Conservation (phyloP, 495 filamentous ascomycete genomes). For the Hyaloscypha hepaticicola region DNA sequence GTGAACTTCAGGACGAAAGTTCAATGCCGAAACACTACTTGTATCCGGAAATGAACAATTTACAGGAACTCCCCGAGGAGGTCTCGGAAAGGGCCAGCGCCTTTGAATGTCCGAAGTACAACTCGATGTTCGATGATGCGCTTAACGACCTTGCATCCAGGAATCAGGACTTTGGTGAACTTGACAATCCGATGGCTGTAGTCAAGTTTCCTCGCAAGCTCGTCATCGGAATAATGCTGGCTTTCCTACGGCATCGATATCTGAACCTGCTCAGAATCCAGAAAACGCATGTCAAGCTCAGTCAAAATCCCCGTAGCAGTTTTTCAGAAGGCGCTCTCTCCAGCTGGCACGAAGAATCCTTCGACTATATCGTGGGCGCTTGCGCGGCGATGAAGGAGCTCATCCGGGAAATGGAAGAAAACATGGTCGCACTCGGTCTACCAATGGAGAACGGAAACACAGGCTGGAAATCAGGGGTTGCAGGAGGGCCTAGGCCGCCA, state of each 20-base stretch:
- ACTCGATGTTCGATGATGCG: conserved; percentile 9
- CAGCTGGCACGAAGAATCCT: conserved; percentile 16
- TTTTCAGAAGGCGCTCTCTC: conserved; percentile 13
- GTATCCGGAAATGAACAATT: conserved; percentile 12
- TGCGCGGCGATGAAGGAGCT: conserved; percentile 15
- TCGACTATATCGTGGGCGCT: conserved; percentile 14
- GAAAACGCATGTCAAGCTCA: conserved; percentile 10
- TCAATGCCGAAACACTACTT: conserved; percentile 15
- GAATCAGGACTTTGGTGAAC: conserved; percentile 6
- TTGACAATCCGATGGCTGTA: conserved; percentile 7
- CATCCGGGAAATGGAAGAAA: conserved; percentile 13
- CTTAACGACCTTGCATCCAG: conserved; percentile 11
- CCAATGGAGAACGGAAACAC: conserved; percentile 1
- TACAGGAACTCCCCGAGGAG: conserved; percentile 11
- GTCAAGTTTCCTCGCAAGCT: conserved; percentile 13
- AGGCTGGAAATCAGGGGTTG: not conserved
- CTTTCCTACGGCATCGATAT: conserved; percentile 13
- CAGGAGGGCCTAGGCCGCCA: conserved; percentile 2
- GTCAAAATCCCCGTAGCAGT: conserved; percentile 9
- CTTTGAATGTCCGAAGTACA: conserved; percentile 5
- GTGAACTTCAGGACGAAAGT: conserved; percentile 12
- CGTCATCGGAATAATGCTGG: conserved; percentile 12
- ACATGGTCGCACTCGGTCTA: conserved; percentile 11
- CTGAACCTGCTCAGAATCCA: conserved; percentile 18
- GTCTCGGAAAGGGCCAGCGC: conserved; percentile 11